Conservation (phyloP, 495 filamentous ascomycete species). For the Endocarpon pusillum region DNA sequence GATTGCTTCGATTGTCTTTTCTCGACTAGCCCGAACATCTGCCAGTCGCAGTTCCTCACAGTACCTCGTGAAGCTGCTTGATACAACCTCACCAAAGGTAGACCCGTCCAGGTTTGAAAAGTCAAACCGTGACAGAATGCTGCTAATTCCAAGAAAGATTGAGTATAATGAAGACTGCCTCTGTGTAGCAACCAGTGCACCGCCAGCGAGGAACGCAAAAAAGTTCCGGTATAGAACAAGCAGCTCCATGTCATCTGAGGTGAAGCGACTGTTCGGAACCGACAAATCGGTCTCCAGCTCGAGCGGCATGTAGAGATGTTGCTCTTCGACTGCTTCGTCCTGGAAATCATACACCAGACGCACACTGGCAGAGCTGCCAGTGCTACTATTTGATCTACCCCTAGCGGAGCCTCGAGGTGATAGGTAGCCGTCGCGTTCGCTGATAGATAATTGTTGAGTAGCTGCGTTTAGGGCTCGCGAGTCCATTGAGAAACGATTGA, state of each 20-base stretch:
- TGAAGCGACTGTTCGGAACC: slow-evolving; percentile 20
- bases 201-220: slow-evolving; percentile 72
- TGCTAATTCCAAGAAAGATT: slow-evolving; percentile 55
- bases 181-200: slow-evolving; percentile 63
- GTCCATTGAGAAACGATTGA: slow-evolving; percentile 21
- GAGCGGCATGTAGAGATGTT: slow-evolving; percentile 56
- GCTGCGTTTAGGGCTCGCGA: slow-evolving; percentile 22
- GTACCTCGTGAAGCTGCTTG: slow-evolving; percentile 56
- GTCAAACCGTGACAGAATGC: slow-evolving; percentile 50
- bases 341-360: slow-evolving; percentile 22
- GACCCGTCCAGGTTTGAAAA: slow-evolving; percentile 70
- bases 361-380: slow-evolving; percentile 26
- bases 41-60: slow-evolving; percentile 58
- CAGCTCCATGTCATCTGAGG: slow-evolving; percentile 42
- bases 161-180: slow-evolving; percentile 49
- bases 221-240: slow-evolving; percentile 72
- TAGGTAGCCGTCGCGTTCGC: background rate
- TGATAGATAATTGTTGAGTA: background rate
- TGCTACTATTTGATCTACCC: slow-evolving; percentile 22
- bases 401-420: slow-evolving; percentile 17
- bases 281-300: slow-evolving; percentile 32
- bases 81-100: slow-evolving; percentile 66
- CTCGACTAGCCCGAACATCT: slow-evolving; percentile 66
- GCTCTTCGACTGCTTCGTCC: slow-evolving; percentile 31
- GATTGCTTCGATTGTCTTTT: slow-evolving; percentile 82